phyloP scores from a whole-genome alignment of 768 basidiomycete genomes.

The Leccinellum luteum region DNA sequence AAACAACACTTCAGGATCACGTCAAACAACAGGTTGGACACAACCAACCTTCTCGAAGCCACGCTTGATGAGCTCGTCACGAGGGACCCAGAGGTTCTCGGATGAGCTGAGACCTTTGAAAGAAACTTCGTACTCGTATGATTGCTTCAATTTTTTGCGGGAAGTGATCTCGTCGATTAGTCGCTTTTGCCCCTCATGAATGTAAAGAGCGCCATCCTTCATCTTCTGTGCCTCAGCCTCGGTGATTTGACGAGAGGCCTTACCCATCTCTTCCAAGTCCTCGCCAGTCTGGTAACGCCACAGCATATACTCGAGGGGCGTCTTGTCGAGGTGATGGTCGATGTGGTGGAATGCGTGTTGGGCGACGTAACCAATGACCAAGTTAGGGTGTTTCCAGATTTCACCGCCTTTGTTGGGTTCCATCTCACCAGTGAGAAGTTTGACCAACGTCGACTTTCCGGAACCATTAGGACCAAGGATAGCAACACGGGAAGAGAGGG shows the following conservation, averaged over 20 bases:
- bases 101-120: constrained; percentile 94
- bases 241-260: constrained; percentile 83
- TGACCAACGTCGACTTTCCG: constrained; percentile 96
- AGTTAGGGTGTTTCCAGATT: constrained; percentile 98
- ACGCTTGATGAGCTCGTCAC: constrained; percentile 96
- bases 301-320: constrained; percentile 97
- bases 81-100: constrained; percentile 96
- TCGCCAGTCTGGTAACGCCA: constrained; percentile 99
- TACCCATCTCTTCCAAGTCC: constrained; percentile 94
- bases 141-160: constrained; percentile 99
- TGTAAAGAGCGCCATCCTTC: constrained; percentile 86
- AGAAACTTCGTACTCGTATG: constrained; percentile 97
- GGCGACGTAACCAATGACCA: constrained; percentile 98
- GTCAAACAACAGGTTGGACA: not conserved
- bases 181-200: constrained; percentile 94
- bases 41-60: constrained; percentile 85
- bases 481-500: constrained; percentile 97
- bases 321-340: constrained; percentile 97
- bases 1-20: not conserved
- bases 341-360: constrained; percentile 99
- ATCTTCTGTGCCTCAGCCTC: constrained; percentile 92
- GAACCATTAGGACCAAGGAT: constrained; percentile 99
- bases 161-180: constrained; percentile 86
- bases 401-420: constrained; percentile 96
- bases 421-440: constrained; percentile 94